Conservation (phyloP, 2,329 filamentous ascomycete species). For the Tolypocladium amazonense region DNA sequence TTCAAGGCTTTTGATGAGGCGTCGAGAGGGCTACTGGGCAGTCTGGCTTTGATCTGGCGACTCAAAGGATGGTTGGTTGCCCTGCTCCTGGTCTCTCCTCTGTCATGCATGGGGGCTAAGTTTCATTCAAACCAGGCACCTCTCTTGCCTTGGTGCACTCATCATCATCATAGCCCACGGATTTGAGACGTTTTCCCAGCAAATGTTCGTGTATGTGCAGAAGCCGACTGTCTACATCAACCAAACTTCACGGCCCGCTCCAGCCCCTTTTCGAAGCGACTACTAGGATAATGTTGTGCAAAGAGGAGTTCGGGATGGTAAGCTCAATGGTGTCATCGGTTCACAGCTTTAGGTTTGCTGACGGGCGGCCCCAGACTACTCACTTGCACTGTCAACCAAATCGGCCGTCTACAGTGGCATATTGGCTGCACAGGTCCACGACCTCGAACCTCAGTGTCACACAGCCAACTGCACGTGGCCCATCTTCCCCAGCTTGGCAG, state of each 20-base stretch:
- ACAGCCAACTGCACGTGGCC: conserved; percentile 25
- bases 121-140: conserved; percentile 14
- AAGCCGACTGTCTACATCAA: conserved; percentile 11
- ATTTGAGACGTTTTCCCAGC: conserved; percentile 28
- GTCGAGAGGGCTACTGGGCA: conserved; percentile 23
- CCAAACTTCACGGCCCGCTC: conserved; percentile 8
- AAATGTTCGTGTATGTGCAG: conserved; percentile 23
- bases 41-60: conserved; percentile 21
- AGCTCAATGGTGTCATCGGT: not conserved
- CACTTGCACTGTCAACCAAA: conserved; percentile 22
- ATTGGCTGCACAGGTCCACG: conserved; percentile 15
- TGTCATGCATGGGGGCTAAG: conserved; percentile 4
- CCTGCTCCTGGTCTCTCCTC: not conserved
- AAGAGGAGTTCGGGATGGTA: conserved; percentile 8
- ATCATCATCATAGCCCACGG: conserved; percentile 24
- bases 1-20: conserved; percentile 29
- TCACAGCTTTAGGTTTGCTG: not conserved
- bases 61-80: conserved; percentile 21
- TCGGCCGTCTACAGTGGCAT: conserved; percentile 27
- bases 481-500: conserved; percentile 21
- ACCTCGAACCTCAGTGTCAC: conserved; percentile 16
- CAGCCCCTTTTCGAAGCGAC: conserved; percentile 20
- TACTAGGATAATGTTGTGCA: conserved; percentile 21
- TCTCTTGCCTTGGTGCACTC: conserved; percentile 25
- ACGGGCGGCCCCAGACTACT: conserved; percentile 5